Evolutionary conservation across 768 basidiomycete species (phyloP), one percentile per base, ranked within the genome.

Genomic region (Boletellus emodensis): DNA sequence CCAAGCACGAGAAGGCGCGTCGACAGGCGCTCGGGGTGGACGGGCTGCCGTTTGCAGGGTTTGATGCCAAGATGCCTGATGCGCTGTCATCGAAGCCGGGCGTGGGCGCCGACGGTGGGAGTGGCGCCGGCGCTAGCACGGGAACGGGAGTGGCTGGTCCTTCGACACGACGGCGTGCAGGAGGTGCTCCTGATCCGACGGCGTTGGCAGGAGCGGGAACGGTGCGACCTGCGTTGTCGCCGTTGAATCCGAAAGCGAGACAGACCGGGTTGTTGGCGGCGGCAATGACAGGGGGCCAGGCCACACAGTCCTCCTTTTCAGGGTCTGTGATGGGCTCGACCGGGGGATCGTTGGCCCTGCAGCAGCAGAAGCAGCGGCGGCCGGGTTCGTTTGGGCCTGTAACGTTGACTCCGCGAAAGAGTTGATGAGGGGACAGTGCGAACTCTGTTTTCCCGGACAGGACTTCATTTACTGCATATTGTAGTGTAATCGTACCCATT

Each of bases 1-100:
- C 79, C 32, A 87, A 84, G 59, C 94, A 98, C 63, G 94, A 98
- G 72, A 94, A 94, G 64, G 82, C 93, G 4, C 82, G 94, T 26
- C 76, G 94, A 34, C 85, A 83, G 56, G 82, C 84, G 0, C 71
- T 86, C 7, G 87, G 87, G n/a, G 70, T 76, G 13, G 87, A 92
- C 48, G 72, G 66, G 1, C 65, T 77, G 3, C 69, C 81, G 1
- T 77, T 83, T 49, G 75, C 52, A 58, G 61, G 57, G 71, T 49
- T 78, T 75, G 44, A 71, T 68, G 33, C 77, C 35, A 61, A 62
- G 64, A 57, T 56, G 41, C 62, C 58, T 22, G 66, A 61, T 28
- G 51, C 48, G 40, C 47, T 44, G 22, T 48, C 58, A 7, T 42
- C 54, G 28, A 67, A 51, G 22, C 22, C 36, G 4, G 17, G 11